Percentiles rank a stretch among this genome's conserved stretches.
These are phyloP conservation scores for Pontederia paniculata DNA, from an alignment of 176 grass and related monocot species.

Conservation along the genomic window DNA sequence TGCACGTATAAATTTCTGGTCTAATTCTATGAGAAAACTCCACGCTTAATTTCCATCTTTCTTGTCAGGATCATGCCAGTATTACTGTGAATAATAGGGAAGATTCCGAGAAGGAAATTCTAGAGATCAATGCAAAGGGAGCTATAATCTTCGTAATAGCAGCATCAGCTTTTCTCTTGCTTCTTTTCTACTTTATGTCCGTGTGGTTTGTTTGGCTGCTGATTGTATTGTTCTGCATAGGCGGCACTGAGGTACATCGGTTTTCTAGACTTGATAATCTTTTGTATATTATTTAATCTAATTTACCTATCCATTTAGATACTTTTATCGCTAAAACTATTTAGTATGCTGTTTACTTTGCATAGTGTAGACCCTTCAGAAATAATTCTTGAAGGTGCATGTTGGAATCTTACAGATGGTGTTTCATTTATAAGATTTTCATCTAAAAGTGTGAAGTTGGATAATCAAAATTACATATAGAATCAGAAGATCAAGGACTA, in stretches of 20 bases:
- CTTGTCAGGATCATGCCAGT: conserved; percentile 47
- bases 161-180: conserved; percentile 87
- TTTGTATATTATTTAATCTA: conserved; percentile 2
- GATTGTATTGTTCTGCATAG: conserved; percentile 90
- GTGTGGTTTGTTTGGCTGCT: conserved; percentile 87
- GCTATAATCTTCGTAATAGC: conserved; percentile 74
- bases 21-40: too few species aligned
- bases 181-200: conserved; percentile 98
- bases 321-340: too few species aligned
- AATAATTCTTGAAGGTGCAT: too few species aligned
- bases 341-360: too few species aligned
- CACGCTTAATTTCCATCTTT: too few species aligned
- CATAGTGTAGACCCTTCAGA: too few species aligned
- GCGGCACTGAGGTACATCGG: conserved; percentile 76
- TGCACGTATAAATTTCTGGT: too few species aligned
- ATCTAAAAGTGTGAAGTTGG: too few species aligned
- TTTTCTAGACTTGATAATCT: conserved; percentile 8
- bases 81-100: conserved; percentile 22
- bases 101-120: conserved; percentile 70
- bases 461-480: too few species aligned
- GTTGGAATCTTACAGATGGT: too few species aligned
- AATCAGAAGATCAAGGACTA: too few species aligned
- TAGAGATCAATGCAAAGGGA: conserved; percentile 82
- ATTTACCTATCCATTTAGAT: background rate
- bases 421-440: too few species aligned